Conservation (phyloP, 1,284 basidiomycete genomes). For the Quambalaria eucalypti region DNA sequence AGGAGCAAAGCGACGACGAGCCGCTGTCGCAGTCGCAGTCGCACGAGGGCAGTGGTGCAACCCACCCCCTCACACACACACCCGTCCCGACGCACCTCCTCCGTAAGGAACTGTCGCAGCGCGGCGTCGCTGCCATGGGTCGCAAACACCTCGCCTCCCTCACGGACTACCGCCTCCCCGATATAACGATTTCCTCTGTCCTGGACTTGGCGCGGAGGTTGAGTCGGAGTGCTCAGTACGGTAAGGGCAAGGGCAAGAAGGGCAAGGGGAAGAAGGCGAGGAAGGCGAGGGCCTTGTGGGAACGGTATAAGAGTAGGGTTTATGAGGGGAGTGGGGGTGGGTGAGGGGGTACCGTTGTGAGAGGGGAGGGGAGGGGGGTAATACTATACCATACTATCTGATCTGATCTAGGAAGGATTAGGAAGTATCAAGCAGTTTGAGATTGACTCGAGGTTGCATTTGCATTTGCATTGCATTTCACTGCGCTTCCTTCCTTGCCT, state of each 20-base stretch:
- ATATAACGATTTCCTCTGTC: neutral
- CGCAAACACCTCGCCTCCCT: neutral
- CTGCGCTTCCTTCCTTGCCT: too few species aligned
- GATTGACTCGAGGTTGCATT: too few species aligned
- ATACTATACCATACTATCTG: too few species aligned
- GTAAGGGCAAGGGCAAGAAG: neutral
- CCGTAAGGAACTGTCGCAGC: neutral
- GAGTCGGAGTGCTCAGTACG: neutral
- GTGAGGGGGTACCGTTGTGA: too few species aligned
- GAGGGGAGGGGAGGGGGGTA: too few species aligned
- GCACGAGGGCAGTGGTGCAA: too few species aligned
- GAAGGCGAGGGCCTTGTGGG: neutral
- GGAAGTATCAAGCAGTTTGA: too few species aligned
- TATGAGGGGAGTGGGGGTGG: neutral
- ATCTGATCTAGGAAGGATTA: too few species aligned
- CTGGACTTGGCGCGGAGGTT: neutral
- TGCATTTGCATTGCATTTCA: too few species aligned
- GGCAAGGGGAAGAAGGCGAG: neutral
- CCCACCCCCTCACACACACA: neutral
- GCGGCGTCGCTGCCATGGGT: neutral
- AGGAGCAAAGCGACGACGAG: slow-evolving; percentile 3
- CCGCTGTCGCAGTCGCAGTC: too few species aligned
- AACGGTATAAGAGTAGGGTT: neutral
- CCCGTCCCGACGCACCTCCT: neutral
- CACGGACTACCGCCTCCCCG: neutral